phyloP scores from a whole-genome alignment of 1,284 basidiomycete species.

The Malassezia dermatis region DNA sequence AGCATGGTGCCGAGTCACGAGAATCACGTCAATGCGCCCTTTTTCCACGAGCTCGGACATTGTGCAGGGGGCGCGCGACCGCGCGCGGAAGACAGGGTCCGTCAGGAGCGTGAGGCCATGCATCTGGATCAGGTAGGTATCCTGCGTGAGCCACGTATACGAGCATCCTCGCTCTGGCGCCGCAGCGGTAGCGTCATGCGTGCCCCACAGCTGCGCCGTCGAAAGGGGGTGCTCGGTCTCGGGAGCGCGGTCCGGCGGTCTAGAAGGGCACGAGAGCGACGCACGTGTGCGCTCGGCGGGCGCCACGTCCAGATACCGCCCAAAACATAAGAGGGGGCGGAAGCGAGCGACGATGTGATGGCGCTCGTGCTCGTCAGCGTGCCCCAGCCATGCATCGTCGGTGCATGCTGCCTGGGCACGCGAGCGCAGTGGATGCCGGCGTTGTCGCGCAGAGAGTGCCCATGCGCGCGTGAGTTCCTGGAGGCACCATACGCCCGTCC shows the following conservation, averaged over 20 bases:
- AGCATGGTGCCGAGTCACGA: constrained; percentile 39
- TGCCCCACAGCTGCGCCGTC: constrained; percentile 19
- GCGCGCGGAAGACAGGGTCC: constrained; percentile 51
- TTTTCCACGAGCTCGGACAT: constrained; percentile 44
- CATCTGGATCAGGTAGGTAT: constrained; percentile 50
- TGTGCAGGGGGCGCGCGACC: constrained; percentile 45
- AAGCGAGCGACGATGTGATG: constrained; percentile 48
- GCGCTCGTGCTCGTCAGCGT: constrained; percentile 41
- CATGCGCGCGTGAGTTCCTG: constrained; percentile 25
- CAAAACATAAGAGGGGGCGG: constrained; percentile 28
- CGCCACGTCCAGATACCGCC: constrained; percentile 48
- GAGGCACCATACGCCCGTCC: constrained; percentile 22
- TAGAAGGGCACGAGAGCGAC: not conserved
- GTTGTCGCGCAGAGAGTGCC: constrained; percentile 19
- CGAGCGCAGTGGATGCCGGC: constrained; percentile 19
- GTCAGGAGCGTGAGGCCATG: constrained; percentile 52
- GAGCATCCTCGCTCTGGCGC: constrained; percentile 10
- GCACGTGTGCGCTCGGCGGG: not conserved
- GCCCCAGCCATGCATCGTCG: constrained; percentile 26
- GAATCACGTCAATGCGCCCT: constrained; percentile 49
- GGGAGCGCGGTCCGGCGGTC: not conserved
- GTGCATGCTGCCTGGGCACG: not conserved
- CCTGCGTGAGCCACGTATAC: constrained; percentile 37
- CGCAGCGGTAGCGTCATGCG: not conserved
- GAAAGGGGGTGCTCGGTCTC: constrained; percentile 39